These are phyloP conservation scores for Marasmius oreades DNA, from an alignment of 1,284 basidiomycete genomes.

Conservation along the genomic window DNA sequence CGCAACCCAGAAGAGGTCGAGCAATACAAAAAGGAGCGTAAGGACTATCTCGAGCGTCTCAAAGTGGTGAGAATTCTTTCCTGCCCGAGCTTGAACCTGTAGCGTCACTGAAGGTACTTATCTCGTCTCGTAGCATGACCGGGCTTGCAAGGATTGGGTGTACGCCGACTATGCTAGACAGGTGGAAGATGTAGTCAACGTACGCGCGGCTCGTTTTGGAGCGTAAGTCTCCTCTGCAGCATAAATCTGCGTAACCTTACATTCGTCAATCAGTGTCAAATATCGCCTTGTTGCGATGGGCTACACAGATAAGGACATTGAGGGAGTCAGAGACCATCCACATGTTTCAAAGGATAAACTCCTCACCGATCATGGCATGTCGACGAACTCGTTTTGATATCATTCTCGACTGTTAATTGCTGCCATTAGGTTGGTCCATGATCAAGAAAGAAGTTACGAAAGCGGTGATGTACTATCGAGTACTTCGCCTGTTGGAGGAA, in stretches of 20 bases:
- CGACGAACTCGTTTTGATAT: not conserved
- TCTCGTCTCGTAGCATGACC: not conserved
- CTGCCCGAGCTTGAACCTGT: too few species aligned
- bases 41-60: not conserved
- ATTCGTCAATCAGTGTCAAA: not conserved
- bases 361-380: not conserved
- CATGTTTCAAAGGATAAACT: not conserved
- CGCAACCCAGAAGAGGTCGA: not conserved
- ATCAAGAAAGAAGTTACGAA: too few species aligned
- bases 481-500: too few species aligned
- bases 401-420: not conserved
- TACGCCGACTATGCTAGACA: not conserved
- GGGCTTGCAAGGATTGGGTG: not conserved
- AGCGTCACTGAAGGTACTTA: too few species aligned
- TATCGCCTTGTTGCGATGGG: not conserved
- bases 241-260: too few species aligned
- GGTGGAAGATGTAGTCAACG: not conserved
- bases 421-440: not conserved
- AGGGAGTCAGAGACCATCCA: not conserved
- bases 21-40: not conserved
- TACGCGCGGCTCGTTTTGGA: not conserved
- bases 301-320: not conserved
- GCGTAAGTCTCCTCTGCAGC: not conserved
- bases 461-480: too few species aligned
- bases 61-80: not conserved